Percentiles rank a stretch among this genome's conserved stretches.
These are phyloP conservation scores for Dionaea muscipula DNA, from an alignment of 179 eudicot genomes.

Conservation along the genomic window DNA sequence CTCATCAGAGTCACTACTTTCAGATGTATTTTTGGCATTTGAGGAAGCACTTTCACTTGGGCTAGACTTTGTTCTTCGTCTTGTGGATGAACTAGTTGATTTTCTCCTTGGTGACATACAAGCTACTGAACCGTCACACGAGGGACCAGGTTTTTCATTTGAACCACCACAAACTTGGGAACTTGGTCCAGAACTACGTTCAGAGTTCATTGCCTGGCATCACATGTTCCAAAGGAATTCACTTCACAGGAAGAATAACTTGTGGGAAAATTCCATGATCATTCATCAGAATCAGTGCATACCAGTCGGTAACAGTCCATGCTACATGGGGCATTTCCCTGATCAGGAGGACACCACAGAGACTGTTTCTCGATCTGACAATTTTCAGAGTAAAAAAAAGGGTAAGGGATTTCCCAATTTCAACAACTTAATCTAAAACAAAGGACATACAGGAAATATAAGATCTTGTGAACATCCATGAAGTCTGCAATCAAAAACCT, in stretches of 20 bases:
- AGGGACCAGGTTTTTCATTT: conserved; percentile 34
- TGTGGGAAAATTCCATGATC: background rate
- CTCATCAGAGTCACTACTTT: conserved; percentile 75
- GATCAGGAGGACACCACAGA: conserved; percentile 52
- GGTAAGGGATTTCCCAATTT: conserved; percentile 1
- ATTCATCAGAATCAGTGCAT: conserved; percentile 9
- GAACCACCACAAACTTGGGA: conserved; percentile 25
- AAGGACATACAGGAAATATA: conserved; percentile 63
- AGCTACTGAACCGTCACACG: conserved; percentile 31
- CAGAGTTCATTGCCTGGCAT: conserved; percentile 38
- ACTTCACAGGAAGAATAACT: background rate
- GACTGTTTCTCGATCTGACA: conserved; percentile 69
- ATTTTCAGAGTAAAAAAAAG: conserved; percentile 1
- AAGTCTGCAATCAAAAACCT: conserved; percentile 94
- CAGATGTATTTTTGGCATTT: conserved; percentile 48
- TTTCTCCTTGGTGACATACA: conserved; percentile 33
- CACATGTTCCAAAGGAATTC: conserved; percentile 9
- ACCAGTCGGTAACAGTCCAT: conserved; percentile 63
- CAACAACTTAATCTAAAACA: background rate
- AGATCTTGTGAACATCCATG: conserved; percentile 99
- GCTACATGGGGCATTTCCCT: conserved; percentile 60
- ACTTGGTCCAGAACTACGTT: conserved; percentile 24
- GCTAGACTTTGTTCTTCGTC: conserved; percentile 41
- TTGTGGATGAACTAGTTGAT: conserved; percentile 31
- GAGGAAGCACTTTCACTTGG: conserved; percentile 86